A percentile compares a stretch with the other conserved stretches of the same genome.
These are phyloP conservation scores for Solanum virginianum DNA, from an alignment of 257 asterid species.

Conservation along the genomic window DNA sequence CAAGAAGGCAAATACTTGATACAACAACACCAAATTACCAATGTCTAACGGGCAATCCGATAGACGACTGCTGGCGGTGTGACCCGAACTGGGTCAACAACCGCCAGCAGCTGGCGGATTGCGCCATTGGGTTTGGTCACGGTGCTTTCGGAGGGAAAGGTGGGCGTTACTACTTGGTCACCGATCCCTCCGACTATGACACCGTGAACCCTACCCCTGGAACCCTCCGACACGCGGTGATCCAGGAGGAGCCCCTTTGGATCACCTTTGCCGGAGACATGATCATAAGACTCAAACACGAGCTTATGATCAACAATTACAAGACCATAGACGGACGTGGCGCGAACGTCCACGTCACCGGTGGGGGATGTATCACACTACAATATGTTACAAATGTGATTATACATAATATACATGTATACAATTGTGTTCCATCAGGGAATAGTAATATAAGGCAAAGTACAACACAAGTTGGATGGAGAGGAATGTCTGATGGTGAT, in stretches of 20 bases:
- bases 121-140: conserved; percentile 13
- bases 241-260: conserved; percentile 17
- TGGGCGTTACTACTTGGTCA: conserved; percentile 7
- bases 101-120: conserved; percentile 20
- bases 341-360: conserved; percentile 5
- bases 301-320: conserved; percentile 1
- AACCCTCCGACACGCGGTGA: conserved; percentile 20
- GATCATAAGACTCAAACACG: conserved; percentile 11
- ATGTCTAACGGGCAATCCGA: conserved; percentile 20
- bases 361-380: conserved; percentile 12
- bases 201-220: conserved; percentile 17
- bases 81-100: conserved; percentile 8
- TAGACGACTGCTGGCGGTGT: conserved; percentile 23
- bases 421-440: conserved; percentile 10
- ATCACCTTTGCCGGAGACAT: conserved; percentile 7
- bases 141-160: conserved; percentile 19
- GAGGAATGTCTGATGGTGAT: conserved; percentile 12
- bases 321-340: conserved; percentile 19
- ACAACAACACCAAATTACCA: not conserved
- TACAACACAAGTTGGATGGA: not conserved
- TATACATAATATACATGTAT: conserved; percentile 12
- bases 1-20: not conserved
- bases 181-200: conserved; percentile 11
- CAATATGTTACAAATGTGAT: conserved; percentile 10
- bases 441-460: conserved; percentile 2